Percentiles rank a stretch among this genome's conserved stretches.
These are phyloP conservation scores for Elsinoe fawcettii DNA, from an alignment of 2,329 filamentous ascomycete genomes.

Conservation along the genomic window DNA sequence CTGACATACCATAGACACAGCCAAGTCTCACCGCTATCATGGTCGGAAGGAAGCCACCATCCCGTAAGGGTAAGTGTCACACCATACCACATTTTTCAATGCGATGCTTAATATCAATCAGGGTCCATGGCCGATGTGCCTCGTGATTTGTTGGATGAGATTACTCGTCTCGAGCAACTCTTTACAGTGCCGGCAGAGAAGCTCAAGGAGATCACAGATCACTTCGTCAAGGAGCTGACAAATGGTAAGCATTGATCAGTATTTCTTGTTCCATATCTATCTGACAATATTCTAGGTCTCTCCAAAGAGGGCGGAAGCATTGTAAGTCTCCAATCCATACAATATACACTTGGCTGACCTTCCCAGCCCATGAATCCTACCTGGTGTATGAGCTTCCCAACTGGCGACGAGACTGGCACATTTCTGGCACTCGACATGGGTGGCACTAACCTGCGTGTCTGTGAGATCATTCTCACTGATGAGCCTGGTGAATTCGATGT, in stretches of 20 bases:
- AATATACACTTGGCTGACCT: not conserved
- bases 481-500: constrained; percentile 88
- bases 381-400: constrained; percentile 87
- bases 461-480: constrained; percentile 81
- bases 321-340: constrained; percentile 48
- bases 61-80: constrained; percentile 64
- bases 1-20: not conserved
- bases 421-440: constrained; percentile 92
- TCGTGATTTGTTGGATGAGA: constrained; percentile 71
- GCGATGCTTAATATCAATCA: constrained; percentile 31
- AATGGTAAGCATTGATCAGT: constrained; percentile 52
- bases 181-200: constrained; percentile 72
- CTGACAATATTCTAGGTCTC: too few relatives aligned
- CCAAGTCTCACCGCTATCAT: constrained; percentile 38
- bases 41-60: constrained; percentile 58
- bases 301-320: constrained; percentile 86
- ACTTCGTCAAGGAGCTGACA: constrained; percentile 80
- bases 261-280: too few relatives aligned
- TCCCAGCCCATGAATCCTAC: constrained; percentile 89
- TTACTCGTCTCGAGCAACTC: constrained; percentile 72
- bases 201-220: constrained; percentile 82
- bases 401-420: constrained; percentile 77
- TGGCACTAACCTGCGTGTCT: constrained; percentile 90
- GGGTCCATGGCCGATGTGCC: constrained; percentile 89
- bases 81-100: not conserved